Conservation (phyloP, 2,329 filamentous ascomycete genomes). For the Aspergillus nomiae region DNA sequence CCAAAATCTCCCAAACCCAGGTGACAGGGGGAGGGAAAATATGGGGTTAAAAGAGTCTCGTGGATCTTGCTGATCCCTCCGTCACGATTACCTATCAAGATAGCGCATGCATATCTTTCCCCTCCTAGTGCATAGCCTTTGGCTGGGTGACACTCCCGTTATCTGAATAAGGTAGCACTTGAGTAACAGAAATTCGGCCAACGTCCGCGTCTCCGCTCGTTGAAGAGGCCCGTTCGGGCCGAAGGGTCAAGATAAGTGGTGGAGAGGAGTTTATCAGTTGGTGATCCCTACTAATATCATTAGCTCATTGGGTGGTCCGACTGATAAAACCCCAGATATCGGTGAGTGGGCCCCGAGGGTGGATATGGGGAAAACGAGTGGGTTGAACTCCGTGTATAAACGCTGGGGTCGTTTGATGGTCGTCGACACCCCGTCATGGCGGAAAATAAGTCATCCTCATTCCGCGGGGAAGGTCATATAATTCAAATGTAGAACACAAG, state of each 20-base stretch:
- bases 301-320: neutral
- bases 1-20: neutral
- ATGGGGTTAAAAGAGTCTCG: constrained; percentile 3
- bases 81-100: neutral
- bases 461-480: neutral
- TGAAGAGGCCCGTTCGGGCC: constrained; percentile 6
- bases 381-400: neutral
- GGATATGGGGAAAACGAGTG: constrained; percentile 10
- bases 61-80: neutral
- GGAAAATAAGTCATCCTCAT: neutral
- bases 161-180: neutral
- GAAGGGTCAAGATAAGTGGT: constrained; percentile 9
- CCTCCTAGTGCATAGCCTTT: neutral
- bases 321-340: constrained; percentile 21
- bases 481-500: neutral
- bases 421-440: neutral
- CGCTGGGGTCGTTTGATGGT: too few species aligned
- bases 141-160: neutral
- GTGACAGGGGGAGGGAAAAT: neutral
- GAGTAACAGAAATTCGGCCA: constrained; percentile 12
- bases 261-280: constrained; percentile 8
- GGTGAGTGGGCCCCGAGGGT: constrained; percentile 28
- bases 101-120: neutral
- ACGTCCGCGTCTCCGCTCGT: neutral
- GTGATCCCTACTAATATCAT: neutral